A percentile compares a stretch with the other conserved stretches of the same genome.
These are phyloP conservation scores for Sclerotiophoma versabilis DNA, from an alignment of 2,329 filamentous ascomycete species.

Conservation along the genomic window DNA sequence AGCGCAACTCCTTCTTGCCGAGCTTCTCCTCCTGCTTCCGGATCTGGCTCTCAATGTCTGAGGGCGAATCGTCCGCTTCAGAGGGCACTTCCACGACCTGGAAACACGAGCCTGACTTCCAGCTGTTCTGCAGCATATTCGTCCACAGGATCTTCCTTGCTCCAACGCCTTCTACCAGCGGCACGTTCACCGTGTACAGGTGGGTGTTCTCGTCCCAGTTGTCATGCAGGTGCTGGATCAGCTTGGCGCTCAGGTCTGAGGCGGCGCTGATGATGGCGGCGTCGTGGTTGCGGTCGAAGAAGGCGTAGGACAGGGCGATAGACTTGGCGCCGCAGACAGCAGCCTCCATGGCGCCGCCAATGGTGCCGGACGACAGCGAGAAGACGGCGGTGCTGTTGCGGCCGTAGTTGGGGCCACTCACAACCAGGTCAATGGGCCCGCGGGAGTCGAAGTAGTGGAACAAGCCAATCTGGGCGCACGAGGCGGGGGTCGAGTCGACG, in stretches of 20 bases:
- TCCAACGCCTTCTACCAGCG: conserved; percentile 78
- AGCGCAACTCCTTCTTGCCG: conserved; percentile 50
- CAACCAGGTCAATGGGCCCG: conserved; percentile 56
- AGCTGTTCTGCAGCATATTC: conserved; percentile 87
- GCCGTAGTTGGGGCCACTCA: conserved; percentile 60
- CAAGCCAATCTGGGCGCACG: conserved; percentile 58
- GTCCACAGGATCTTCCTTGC: conserved; percentile 80
- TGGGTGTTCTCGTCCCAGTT: conserved; percentile 78
- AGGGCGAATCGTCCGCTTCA: conserved; percentile 64
- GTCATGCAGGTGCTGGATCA: conserved; percentile 79
- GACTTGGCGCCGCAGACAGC: conserved; percentile 59
- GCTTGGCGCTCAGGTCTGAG: conserved; percentile 73
- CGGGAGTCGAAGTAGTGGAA: conserved; percentile 55
- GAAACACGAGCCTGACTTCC: conserved; percentile 86
- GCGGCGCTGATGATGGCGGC: conserved; percentile 80
- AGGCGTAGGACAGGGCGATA: conserved; percentile 89
- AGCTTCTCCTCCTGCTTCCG: conserved; percentile 66
- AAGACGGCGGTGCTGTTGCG: conserved; percentile 60
- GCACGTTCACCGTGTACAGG: conserved; percentile 91
- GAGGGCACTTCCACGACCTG: conserved; percentile 74
- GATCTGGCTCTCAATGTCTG: conserved; percentile 76
- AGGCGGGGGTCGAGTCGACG: conserved; percentile 59
- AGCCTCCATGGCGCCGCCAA: conserved; percentile 60
- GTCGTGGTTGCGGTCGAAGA: conserved; percentile 85
- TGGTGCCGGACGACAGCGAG: conserved; percentile 56